Percentiles rank a stretch among this genome's conserved stretches.
These are phyloP conservation scores for Crithidia brevicula DNA, from an alignment of 208 protist species.

Conservation along the genomic window DNA sequence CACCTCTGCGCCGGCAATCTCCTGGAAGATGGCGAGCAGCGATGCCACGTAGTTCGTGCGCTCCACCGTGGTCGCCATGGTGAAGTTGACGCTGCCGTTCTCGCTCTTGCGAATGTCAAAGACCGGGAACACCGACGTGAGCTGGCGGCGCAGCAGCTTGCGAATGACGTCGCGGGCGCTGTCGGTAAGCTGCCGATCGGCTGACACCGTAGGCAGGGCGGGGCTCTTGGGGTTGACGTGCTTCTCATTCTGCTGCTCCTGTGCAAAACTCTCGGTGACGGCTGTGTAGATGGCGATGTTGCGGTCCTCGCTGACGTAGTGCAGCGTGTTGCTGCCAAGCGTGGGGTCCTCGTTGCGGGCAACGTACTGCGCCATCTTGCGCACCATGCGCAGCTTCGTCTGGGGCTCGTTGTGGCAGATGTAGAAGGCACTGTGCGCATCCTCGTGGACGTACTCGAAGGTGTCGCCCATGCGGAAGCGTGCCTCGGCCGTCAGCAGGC, in stretches of 20 bases:
- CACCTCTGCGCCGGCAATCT: constrained; percentile 61
- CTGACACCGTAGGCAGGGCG: constrained; percentile 37
- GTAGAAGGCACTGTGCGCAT: constrained; percentile 61
- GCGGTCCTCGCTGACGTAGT: constrained; percentile 65
- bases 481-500: constrained; percentile 67
- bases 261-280: constrained; percentile 48
- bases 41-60: constrained; percentile 68
- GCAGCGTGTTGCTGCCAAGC: constrained; percentile 48
- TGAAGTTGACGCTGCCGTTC: constrained; percentile 53
- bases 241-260: constrained; percentile 29
- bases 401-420: constrained; percentile 62
- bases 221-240: constrained; percentile 53
- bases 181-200: constrained; percentile 39
- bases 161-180: constrained; percentile 59
- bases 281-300: constrained; percentile 65
- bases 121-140: constrained; percentile 62
- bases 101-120: constrained; percentile 39
- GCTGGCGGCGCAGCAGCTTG: constrained; percentile 63
- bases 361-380: constrained; percentile 61
- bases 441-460: constrained; percentile 74
- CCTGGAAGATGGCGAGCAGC: constrained; percentile 69
- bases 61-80: constrained; percentile 70
- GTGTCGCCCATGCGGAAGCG: constrained; percentile 51
- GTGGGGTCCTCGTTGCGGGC: constrained; percentile 25
- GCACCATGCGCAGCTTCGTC: constrained; percentile 56